These are phyloP conservation scores for Lonicera japonica DNA, from an alignment of 129 eudicot species.

Conservation along the genomic window DNA sequence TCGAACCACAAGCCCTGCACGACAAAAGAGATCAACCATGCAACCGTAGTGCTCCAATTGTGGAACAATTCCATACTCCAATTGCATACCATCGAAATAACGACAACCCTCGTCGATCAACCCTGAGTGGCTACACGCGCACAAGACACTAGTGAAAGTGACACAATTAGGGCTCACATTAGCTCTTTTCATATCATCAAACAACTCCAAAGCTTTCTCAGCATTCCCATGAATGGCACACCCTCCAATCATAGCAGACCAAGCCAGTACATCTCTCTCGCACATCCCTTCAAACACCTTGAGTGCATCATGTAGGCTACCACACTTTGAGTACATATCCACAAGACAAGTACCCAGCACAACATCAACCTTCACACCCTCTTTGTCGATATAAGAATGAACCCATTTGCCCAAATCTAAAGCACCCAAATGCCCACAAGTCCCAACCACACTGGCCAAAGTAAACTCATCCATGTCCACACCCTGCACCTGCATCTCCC, in stretches of 20 bases:
- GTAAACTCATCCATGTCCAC: conserved; percentile 14
- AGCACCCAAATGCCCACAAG: conserved; percentile 16
- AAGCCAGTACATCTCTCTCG: conserved; percentile 23
- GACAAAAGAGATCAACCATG: conserved; percentile 21
- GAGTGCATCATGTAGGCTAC: conserved; percentile 24
- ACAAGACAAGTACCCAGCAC: conserved; percentile 21
- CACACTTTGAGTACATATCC: conserved; percentile 30
- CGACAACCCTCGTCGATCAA: conserved; percentile 9
- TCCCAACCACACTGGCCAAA: conserved; percentile 22
- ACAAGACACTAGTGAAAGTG: conserved; percentile 18
- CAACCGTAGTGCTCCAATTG: conserved; percentile 12
- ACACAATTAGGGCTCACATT: conserved; percentile 20
- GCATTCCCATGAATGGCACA: conserved; percentile 22
- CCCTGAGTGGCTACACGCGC: conserved; percentile 18
- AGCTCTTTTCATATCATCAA: conserved; percentile 17
- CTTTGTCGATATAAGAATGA: conserved; percentile 5
- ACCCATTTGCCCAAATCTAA: conserved; percentile 20
- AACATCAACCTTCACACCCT: conserved; percentile 8
- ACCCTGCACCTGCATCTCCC: conserved; percentile 8
- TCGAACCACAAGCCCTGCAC: conserved; percentile 5
- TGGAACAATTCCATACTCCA: conserved; percentile 10
- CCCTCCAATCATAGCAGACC: conserved; percentile 34
- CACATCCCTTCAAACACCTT: conserved; percentile 14
- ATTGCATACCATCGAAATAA: conserved; percentile 8
- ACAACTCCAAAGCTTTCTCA: conserved; percentile 21